Percentiles rank a stretch among this genome's conserved stretches.
Evolutionary conservation across 2,329 filamentous ascomycete genomes (phyloP).

Genomic region (Blastomyces parvus): DNA sequence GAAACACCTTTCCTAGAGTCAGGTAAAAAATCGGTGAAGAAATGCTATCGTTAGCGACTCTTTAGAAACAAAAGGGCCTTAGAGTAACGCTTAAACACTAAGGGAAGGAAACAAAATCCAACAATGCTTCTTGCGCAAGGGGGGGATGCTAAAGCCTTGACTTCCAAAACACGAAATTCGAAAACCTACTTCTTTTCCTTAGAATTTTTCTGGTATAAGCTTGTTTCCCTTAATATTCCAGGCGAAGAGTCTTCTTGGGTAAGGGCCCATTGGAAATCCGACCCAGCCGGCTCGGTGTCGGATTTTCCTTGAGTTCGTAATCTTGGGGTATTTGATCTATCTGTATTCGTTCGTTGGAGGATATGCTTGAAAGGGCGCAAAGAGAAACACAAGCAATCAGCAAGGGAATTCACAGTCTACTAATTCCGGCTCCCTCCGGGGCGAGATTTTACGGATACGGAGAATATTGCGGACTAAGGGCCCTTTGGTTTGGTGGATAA

Average conservation of each 20-base stretch:
- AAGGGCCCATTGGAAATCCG: slow-evolving; percentile 26
- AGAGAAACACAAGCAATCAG: background rate
- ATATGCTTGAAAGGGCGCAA: slow-evolving; percentile 43
- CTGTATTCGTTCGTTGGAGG: slow-evolving; percentile 57
- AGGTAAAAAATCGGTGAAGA: slow-evolving; percentile 5
- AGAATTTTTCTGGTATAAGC: slow-evolving; percentile 23
- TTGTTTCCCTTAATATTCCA: slow-evolving; percentile 12
- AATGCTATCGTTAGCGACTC: background rate
- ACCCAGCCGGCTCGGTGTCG: slow-evolving; percentile 33
- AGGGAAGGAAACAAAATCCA: slow-evolving; percentile 2
- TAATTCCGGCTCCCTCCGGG: background rate
- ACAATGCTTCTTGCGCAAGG: background rate
- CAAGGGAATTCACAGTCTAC: background rate
- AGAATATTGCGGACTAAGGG: slow-evolving; percentile 7
- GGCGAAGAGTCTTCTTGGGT: slow-evolving; percentile 26
- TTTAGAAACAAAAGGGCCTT: background rate
- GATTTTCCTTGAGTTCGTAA: slow-evolving; percentile 32
- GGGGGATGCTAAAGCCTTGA: slow-evolving; percentile 8
- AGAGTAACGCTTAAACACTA: background rate
- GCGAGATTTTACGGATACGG: background rate
- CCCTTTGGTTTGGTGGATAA: slow-evolving; percentile 4
- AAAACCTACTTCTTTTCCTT: slow-evolving; percentile 58
- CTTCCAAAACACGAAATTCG: slow-evolving; percentile 8
- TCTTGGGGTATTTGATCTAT: slow-evolving; percentile 45
- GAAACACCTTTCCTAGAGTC: slow-evolving; percentile 67